Conservation (phyloP, 176 grass and related monocot genomes). For the Oropetium thomaeum region DNA sequence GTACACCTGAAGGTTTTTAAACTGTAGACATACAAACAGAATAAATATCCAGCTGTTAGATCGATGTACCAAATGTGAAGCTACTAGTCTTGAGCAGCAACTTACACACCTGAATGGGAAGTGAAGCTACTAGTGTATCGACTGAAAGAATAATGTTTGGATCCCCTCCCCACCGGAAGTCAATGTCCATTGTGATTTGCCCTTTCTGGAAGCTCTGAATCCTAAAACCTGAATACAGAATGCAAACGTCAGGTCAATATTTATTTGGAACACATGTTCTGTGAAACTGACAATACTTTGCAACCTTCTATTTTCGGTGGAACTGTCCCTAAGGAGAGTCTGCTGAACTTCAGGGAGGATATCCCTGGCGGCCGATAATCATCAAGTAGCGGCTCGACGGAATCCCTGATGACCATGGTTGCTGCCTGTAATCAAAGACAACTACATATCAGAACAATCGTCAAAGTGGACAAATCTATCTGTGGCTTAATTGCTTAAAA, state of each 20-base stretch:
- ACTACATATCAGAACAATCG: conserved; percentile 1
- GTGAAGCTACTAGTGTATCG: conserved; percentile 97
- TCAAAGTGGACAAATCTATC: not conserved
- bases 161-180: conserved; percentile 93
- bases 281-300: not conserved
- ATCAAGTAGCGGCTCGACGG: conserved; percentile 88
- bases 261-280: not conserved
- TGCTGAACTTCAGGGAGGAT: conserved; percentile 91
- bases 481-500: not conserved
- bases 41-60: not conserved
- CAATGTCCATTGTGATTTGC: conserved; percentile 89
- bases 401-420: conserved; percentile 89
- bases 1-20: conserved; percentile 97
- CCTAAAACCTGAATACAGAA: conserved; percentile 63
- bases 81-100: not conserved
- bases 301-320: conserved; percentile 96
- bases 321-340: conserved; percentile 79
- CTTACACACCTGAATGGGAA: conserved; percentile 82
- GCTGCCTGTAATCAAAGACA: conserved; percentile 61
- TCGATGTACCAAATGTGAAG: not conserved
- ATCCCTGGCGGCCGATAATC: conserved; percentile 81
- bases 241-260: not conserved
- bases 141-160: conserved; percentile 89
- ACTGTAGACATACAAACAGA: conserved; percentile 39
- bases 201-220: conserved; percentile 82